Evolutionary conservation across 2,329 filamentous ascomycete species (phyloP), one percentile per base, ranked within the genome.

Genomic region (Harringtonia lauricola): DNA sequence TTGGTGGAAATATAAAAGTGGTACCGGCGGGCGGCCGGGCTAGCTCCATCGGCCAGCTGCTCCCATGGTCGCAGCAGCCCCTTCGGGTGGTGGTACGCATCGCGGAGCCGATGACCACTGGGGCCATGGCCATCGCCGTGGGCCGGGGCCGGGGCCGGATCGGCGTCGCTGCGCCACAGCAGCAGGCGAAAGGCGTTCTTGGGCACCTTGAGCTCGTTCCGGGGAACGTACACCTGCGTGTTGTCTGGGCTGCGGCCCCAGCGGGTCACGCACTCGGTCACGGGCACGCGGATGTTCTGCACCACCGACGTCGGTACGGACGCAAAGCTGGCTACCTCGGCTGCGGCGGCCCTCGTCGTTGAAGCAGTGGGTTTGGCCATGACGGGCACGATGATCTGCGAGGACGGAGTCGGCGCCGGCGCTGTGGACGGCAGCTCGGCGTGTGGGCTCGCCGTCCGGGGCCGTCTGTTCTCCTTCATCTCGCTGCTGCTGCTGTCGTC

Each of bases 151-250:
- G 18, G 8, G n/a, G 21, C 29, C 4, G 21, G 3, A 6, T 9
- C 30, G 14, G 85, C 81, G 47, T 74, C 76, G 1, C 79, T 73
- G 43, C 76, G 80, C 72, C 83, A 87, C 26, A 92, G 76, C 29
- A 86, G 69, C 31, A 95, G 67, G 54, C 85, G 82, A 52, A 95
- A 78, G 1, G 86, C 87, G 49, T 81, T 81, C 57, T 90, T 90
- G 1, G 89, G 86, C 30, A 96, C 77, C 15, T 80, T 81, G 2
- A 69, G 72, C 51, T 95, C 86, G 21, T 66, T 64, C 26, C 61
- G 64, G 39, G 80, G 67, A 1, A 72, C 62, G 54, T 88, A 86
- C 3, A 80, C 67, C 26, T 80, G 63, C 0, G 83, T 90, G 53
- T 87, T 89, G 18, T 72, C 67, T 1, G 63, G 66, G 0, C 76